Evolutionary conservation across 805 yeast species (phyloP).

Genomic region (Teunomyces gatunensis): DNA sequence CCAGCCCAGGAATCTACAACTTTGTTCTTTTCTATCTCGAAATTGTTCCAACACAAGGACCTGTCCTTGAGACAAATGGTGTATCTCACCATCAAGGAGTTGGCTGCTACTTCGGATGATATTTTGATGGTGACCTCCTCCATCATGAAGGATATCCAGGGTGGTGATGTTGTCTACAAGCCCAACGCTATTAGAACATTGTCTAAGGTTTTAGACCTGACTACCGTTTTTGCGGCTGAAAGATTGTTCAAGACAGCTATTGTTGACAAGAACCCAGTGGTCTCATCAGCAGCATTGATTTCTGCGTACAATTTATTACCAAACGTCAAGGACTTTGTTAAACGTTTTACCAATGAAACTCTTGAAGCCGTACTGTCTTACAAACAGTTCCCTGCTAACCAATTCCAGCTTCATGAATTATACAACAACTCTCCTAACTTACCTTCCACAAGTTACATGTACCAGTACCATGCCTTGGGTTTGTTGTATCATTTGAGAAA

Average conservation of each 20-base stretch:
- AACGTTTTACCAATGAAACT: constrained; percentile 91
- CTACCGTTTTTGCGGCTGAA: constrained; percentile 91
- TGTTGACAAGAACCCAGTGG: constrained; percentile 84
- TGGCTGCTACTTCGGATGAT: constrained; percentile 80
- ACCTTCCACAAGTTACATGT: constrained; percentile 72
- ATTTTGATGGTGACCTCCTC: constrained; percentile 97
- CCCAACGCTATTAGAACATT: constrained; percentile 95
- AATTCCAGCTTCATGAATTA: constrained; percentile 52
- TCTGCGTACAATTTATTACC: constrained; percentile 89
- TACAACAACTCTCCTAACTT: constrained; percentile 50
- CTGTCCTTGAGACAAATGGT: constrained; percentile 88
- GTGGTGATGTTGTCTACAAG: constrained; percentile 78
- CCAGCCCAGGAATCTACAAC: constrained; percentile 89
- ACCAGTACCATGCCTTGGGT: constrained; percentile 96
- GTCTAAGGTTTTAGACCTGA: constrained; percentile 82
- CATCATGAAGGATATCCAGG: constrained; percentile 96
- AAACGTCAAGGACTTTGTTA: constrained; percentile 85
- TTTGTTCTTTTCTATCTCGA: constrained; percentile 88
- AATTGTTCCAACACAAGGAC: constrained; percentile 90
- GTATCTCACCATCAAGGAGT: constrained; percentile 89
- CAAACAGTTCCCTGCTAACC: constrained; percentile 51
- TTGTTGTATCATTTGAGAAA: constrained; percentile 81
- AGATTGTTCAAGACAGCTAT: constrained; percentile 88
- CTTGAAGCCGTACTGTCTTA: constrained; percentile 80
- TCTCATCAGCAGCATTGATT: constrained; percentile 91